Evolutionary conservation across 805 yeast genomes (phyloP), one percentile per base, ranked within the genome.

Genomic region (Candida pini): DNA sequence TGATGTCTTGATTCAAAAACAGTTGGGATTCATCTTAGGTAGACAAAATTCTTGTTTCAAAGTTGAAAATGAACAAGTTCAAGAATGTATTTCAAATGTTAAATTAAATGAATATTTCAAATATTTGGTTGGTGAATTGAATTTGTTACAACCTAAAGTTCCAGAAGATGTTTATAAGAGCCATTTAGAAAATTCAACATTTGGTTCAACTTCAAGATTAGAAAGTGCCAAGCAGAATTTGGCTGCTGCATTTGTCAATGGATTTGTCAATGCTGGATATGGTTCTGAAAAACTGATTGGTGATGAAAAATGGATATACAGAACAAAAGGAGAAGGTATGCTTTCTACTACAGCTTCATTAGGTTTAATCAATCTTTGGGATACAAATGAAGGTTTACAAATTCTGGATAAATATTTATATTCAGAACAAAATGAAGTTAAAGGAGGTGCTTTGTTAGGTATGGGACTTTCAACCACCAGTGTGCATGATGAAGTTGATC

Each of bases 371-470:
- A 79, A 80, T 56, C 87, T 86, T 54, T 92, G 99, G 99, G 84
- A 90, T 61, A 71, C 75, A 36, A 76, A 78, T 49, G 90, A 84
- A 47, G 97, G 97, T 44, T 72, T 92, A 45, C 96, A 90, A 62
- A 76, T 76, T 38, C 70, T 92, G 49, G 97, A 92, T 62, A 85
- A 83, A 59, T 89, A 82, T 58, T 66, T 90, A 38, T 89, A 89
- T 53, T 81, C 95, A 4, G 73, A 79, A 13, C 95, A 88, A 49
- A 81, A 78, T 39, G 90, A 86, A 53, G 76, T 89, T 47, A 87
- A 87, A 63, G 96, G 97, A 6, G 99, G 99, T 62, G 96, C 98
- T 5, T 69, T 92, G 39, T 71, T 92, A 46, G 99, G 97, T 59
- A 86, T 87, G 60, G 98, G 97, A 59, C 73, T 92, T 31, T 80